A percentile compares a stretch with the other conserved stretches of the same genome.
These are phyloP conservation scores for Solanum lycopersicoides DNA, from an alignment of 257 asterid species.

Conservation along the genomic window DNA sequence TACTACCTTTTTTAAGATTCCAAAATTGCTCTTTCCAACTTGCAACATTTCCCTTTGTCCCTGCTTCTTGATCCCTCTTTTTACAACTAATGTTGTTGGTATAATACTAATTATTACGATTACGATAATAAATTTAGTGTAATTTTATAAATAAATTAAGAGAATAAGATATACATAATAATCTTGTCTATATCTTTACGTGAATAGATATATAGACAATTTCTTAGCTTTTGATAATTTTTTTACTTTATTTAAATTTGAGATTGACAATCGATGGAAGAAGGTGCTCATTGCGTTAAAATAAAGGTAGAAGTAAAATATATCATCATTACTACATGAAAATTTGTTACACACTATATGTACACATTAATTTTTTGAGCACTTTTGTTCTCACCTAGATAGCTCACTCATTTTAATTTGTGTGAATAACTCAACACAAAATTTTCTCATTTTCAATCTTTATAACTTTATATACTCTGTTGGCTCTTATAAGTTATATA, in stretches of 20 bases:
- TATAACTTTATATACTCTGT: not conserved
- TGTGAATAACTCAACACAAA: not conserved
- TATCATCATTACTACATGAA: not conserved
- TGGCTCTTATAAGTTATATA: not conserved
- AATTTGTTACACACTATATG: not conserved
- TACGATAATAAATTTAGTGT: fast-evolving
- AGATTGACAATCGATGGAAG: not conserved
- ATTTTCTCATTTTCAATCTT: not conserved
- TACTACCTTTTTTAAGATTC: not conserved
- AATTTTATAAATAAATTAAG: not conserved
- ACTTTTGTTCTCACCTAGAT: not conserved
- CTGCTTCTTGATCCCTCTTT: not conserved
- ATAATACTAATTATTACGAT: not conserved
- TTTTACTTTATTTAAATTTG: not conserved
- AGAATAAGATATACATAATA: not conserved
- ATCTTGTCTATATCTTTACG: not conserved
- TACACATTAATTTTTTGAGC: not conserved
- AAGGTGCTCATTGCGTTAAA: not conserved
- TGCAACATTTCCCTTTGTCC: not conserved
- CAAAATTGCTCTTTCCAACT: not conserved
- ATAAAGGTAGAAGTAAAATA: not conserved
- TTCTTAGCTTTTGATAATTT: fast-evolving
- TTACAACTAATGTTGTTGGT: not conserved
- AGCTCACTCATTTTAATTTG: not conserved
- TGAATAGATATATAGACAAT: not conserved